Evolutionary conservation across 140 eudicot genomes (phyloP).

Genomic region (Senecio squalidus): DNA sequence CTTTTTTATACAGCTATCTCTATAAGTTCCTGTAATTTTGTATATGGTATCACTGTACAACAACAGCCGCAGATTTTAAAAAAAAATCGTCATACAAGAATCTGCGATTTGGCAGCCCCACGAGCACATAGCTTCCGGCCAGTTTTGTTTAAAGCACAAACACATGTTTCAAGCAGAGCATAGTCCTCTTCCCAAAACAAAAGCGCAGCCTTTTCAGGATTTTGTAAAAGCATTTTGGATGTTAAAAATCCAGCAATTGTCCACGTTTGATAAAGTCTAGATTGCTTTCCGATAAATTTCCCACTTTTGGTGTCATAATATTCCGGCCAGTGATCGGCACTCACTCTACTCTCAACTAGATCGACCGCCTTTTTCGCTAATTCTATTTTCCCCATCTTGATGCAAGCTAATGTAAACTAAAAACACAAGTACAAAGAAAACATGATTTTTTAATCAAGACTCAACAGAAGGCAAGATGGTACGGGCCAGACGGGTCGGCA

Average conservation of each 20-base stretch:
- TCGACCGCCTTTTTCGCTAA: constrained; percentile 67
- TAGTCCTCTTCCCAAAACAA: constrained; percentile 86
- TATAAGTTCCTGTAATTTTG: constrained; percentile 7
- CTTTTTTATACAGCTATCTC: constrained; percentile 20
- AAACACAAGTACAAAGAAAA: not conserved
- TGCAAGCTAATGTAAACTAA: constrained; percentile 85
- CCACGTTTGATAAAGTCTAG: constrained; percentile 89
- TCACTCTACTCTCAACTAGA: constrained; percentile 53
- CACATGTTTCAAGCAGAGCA: constrained; percentile 75
- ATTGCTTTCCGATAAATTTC: constrained; percentile 73
- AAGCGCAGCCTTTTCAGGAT: constrained; percentile 61
- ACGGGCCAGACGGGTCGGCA: no score
- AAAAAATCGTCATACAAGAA: constrained; percentile 43
- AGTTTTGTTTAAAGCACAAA: constrained; percentile 62
- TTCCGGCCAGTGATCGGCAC: constrained; percentile 73
- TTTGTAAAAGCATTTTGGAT: constrained; percentile 66
- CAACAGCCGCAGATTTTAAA: not conserved
- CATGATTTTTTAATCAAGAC: not conserved
- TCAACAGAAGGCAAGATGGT: no score
- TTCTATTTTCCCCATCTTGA: constrained; percentile 74
- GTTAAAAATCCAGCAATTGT: constrained; percentile 72
- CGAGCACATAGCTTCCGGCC: constrained; percentile 63
- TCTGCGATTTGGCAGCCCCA: constrained; percentile 68
- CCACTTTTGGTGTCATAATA: constrained; percentile 75
- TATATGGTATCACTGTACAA: constrained; percentile 36